A percentile compares a stretch with the other conserved stretches of the same genome.
These are phyloP conservation scores for Ceratocystis cacaofunesta DNA, from an alignment of 2,329 filamentous ascomycete genomes.

Conservation along the genomic window DNA sequence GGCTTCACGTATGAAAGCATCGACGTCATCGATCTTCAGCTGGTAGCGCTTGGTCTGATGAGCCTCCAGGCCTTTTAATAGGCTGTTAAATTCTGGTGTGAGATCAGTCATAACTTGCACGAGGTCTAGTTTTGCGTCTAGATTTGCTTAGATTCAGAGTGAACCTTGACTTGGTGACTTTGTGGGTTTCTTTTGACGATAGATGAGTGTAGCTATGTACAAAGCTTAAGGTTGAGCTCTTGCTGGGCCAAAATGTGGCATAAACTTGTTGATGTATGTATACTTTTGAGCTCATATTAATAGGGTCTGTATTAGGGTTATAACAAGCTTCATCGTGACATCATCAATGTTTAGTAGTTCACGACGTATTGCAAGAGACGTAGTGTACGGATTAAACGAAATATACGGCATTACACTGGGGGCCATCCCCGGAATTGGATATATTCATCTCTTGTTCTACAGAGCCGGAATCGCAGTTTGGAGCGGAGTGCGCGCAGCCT, in stretches of 20 bases:
- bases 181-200: not conserved
- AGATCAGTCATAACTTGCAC: slow-evolving; percentile 40
- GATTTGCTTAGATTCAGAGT: not conserved
- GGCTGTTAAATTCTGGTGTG: slow-evolving; percentile 52
- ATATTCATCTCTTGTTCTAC: not conserved
- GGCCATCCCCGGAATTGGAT: not conserved
- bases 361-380: not conserved
- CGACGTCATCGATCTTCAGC: slow-evolving; percentile 41
- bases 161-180: not conserved
- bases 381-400: not conserved
- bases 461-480: slow-evolving; percentile 52
- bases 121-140: not conserved
- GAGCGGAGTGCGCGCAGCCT: slow-evolving; percentile 53
- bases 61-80: slow-evolving; percentile 45
- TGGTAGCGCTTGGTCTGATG: slow-evolving; percentile 29
- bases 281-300: not conserved
- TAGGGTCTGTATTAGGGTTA: slow-evolving; percentile 7
- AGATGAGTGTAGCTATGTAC: not conserved
- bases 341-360: not conserved
- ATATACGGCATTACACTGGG: too few species aligned
- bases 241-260: not conserved
- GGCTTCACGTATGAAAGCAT: slow-evolving; percentile 86
- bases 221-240: not conserved
- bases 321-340: not conserved
- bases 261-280: not conserved